These are phyloP conservation scores for Capsicum baccatum DNA, from an alignment of 257 asterid species.

Conservation along the genomic window DNA sequence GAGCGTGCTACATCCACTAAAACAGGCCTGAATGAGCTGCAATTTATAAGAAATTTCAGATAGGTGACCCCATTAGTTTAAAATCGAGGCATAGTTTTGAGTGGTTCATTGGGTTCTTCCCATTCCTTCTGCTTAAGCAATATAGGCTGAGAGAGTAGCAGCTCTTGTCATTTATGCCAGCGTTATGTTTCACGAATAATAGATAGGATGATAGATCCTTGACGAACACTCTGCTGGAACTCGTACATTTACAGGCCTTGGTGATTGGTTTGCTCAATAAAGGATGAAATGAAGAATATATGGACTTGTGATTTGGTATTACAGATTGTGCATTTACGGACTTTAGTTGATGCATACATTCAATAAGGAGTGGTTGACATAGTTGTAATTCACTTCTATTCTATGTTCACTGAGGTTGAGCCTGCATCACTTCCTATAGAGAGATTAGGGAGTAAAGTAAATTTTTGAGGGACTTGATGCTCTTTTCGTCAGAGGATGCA, in stretches of 20 bases:
- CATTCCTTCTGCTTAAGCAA: neutral
- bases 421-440: neutral
- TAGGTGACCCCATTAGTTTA: neutral
- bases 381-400: neutral
- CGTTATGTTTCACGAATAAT: neutral
- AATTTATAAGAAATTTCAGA: neutral
- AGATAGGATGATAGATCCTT: neutral
- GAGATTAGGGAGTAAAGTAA: neutral
- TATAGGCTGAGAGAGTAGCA: neutral
- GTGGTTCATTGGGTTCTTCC: neutral
- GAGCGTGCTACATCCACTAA: neutral
- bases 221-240: neutral
- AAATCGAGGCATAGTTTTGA: neutral
- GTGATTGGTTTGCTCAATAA: neutral
- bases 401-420: neutral
- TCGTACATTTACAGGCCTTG: neutral
- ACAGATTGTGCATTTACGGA: neutral
- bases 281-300: neutral
- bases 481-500: neutral
- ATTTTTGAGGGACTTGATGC: neutral
- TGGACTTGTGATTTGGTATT: neutral
- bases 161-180: neutral
- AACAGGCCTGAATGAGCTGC: neutral
- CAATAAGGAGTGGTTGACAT: neutral
- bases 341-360: neutral